Evolutionary conservation across 495 filamentous ascomycete genomes (phyloP).

Genomic region (Aspergillus kassunensis): DNA sequence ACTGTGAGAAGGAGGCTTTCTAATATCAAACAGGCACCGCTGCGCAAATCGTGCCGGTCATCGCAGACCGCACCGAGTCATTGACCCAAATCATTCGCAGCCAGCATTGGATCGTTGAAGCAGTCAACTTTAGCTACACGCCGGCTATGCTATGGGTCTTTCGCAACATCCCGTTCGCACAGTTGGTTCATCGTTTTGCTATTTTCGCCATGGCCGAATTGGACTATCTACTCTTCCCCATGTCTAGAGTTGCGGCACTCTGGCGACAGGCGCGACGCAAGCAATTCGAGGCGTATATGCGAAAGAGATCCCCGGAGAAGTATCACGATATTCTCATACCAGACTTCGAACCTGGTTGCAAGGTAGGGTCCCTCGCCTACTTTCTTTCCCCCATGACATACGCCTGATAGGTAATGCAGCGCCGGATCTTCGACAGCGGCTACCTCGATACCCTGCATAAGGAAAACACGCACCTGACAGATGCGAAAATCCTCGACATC

Average conservation of each 20-base stretch:
- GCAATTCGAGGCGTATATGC: conserved; percentile 37
- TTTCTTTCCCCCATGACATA: no score
- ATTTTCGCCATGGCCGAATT: conserved; percentile 31
- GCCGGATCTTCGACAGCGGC: conserved; percentile 44
- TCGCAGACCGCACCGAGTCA: conserved; percentile 25
- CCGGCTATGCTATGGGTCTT: conserved; percentile 20
- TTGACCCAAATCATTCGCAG: conserved; percentile 28
- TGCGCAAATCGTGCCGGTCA: conserved; percentile 40
- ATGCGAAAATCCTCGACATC: conserved; percentile 19
- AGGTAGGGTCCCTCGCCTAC: conserved; percentile 27
- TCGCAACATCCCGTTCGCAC: conserved; percentile 15
- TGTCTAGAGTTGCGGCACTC: conserved; percentile 20
- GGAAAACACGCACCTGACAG: conserved; percentile 40
- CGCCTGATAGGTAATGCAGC: conserved; percentile 3
- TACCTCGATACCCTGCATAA: conserved; percentile 44
- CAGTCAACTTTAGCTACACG: conserved; percentile 17
- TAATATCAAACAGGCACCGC: conserved; percentile 43
- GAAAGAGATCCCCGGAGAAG: conserved; percentile 41
- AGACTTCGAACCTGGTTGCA: conserved; percentile 53
- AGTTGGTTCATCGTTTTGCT: conserved; percentile 20
- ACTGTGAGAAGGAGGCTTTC: no score
- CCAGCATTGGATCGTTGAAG: conserved; percentile 26
- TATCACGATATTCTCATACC: conserved; percentile 54
- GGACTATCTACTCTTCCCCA: conserved; percentile 32
- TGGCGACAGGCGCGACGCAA: conserved; percentile 30